Evolutionary conservation across 257 asterid species (phyloP), one percentile per base, ranked within the genome.

Genomic region (Eustoma russellianum): DNA sequence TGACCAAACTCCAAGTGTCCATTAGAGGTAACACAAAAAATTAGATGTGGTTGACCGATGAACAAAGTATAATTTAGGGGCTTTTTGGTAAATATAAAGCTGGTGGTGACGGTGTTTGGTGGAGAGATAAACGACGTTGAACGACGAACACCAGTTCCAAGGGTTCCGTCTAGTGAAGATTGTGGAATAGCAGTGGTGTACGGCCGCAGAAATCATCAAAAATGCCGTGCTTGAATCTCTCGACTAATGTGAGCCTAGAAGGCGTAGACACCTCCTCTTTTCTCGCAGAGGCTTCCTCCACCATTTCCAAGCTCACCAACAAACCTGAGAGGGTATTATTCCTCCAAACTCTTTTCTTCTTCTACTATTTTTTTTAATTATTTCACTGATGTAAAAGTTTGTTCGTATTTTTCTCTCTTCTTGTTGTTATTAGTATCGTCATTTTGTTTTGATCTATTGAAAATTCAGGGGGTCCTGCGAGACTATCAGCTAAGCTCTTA

Each of bases 201-300:
- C 52, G 18, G 30, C 5, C 6, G 13, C 5, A 17, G 54, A 17
- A 18, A 58, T 16, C 48, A 50, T 5, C 14, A 46, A 82, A 78
- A 72, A 90, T 90, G 98, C 98, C 98, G 83, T 90, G 96, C 69
- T 70, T 90, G 69, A 83, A 83, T 75, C 71, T 90, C 45, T 90
- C 98, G 14, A 86, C 96, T 1, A 86, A 86, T 77, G 95, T 90
- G 16, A 82, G 74, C 79, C 79, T 90, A 50, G 96, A 90, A 28
- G 92, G 87, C 62, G 74, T 80, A 0, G 96, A 90, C 60, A 75
- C 94, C 62, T 91, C 96, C 62, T 56, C 90, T 63, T 67, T 91
- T 60, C 95, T 91, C 75, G 77, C 95, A 4, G 96, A 91, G 74
- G 92, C 94, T 34, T 70, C 98, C 57, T 82, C 96, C 50, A 35